phyloP scores from a whole-genome alignment of 2,329 filamentous ascomycete species.

The Ilyonectria sp. region DNA sequence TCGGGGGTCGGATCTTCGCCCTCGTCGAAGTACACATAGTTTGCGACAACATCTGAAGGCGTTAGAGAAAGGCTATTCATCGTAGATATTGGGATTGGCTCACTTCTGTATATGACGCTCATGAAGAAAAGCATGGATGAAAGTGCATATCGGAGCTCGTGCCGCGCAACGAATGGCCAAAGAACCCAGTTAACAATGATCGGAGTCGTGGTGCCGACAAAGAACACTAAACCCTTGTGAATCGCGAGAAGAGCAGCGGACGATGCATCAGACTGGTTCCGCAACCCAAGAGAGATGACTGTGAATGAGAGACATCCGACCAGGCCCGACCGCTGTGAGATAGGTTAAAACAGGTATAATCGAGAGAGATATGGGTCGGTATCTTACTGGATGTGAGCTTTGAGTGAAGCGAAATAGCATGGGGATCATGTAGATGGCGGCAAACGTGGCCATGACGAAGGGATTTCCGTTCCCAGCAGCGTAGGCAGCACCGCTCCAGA shows the following conservation, averaged over 20 bases:
- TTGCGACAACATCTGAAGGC: constrained; percentile 63
- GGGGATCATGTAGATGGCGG: constrained; percentile 70
- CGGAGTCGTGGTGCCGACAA: constrained; percentile 68
- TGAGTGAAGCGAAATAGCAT: constrained; percentile 72
- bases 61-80: not conserved
- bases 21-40: constrained; percentile 72
- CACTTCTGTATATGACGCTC: constrained; percentile 70
- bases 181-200: constrained; percentile 72
- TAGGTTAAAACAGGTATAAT: constrained; percentile 28
- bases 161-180: constrained; percentile 74
- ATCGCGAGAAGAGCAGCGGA: constrained; percentile 60
- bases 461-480: constrained; percentile 67
- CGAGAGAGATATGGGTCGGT: not conserved
- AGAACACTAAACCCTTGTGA: constrained; percentile 65
- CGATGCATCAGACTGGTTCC: constrained; percentile 49
- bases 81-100: constrained; percentile 26
- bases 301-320: constrained; percentile 72
- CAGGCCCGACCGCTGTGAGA: constrained; percentile 66
- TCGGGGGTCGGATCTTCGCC: constrained; percentile 65
- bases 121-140: constrained; percentile 72
- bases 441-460: constrained; percentile 69
- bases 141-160: constrained; percentile 69
- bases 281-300: constrained; percentile 64
- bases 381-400: constrained; percentile 65
- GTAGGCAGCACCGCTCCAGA: constrained; percentile 69